phyloP scores from a whole-genome alignment of 1,284 basidiomycete species.

The Peniophora sp. region DNA sequence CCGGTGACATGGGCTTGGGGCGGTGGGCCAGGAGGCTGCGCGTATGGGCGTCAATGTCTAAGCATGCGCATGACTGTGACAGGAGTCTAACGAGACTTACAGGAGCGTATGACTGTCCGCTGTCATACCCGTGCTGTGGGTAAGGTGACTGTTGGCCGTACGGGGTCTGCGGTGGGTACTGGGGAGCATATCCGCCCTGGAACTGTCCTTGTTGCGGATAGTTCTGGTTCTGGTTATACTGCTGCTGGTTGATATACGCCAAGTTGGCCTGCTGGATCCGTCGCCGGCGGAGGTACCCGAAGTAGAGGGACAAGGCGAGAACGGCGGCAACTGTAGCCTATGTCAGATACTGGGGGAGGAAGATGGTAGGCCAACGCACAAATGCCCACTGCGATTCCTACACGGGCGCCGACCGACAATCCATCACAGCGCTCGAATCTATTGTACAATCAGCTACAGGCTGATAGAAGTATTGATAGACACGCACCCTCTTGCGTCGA shows the following conservation, averaged over 20 bases:
- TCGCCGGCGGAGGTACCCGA: constrained; percentile 13
- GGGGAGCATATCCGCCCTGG: constrained; percentile 7
- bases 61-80: too few species aligned
- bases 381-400: background rate
- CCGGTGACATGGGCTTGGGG: background rate
- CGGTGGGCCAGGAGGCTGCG: background rate
- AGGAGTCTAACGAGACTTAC: too few species aligned
- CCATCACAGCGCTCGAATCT: background rate
- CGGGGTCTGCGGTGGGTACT: constrained; percentile 16
- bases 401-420: background rate
- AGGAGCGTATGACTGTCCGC: too few species aligned
- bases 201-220: constrained; percentile 7
- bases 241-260: constrained; percentile 14
- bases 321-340: constrained; percentile 10
- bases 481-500: background rate
- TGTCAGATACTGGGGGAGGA: background rate
- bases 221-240: constrained; percentile 1
- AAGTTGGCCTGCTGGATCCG: constrained; percentile 14
- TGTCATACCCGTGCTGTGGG: too few species aligned
- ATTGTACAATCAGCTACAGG: background rate
- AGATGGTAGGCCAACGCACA: background rate
- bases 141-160: too few species aligned
- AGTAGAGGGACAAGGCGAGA: constrained; percentile 7
- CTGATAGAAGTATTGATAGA: background rate
- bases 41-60: background rate